These are phyloP conservation scores for Ophiocordyceps robertsii DNA, from an alignment of 2,329 filamentous ascomycete genomes.

Conservation along the genomic window DNA sequence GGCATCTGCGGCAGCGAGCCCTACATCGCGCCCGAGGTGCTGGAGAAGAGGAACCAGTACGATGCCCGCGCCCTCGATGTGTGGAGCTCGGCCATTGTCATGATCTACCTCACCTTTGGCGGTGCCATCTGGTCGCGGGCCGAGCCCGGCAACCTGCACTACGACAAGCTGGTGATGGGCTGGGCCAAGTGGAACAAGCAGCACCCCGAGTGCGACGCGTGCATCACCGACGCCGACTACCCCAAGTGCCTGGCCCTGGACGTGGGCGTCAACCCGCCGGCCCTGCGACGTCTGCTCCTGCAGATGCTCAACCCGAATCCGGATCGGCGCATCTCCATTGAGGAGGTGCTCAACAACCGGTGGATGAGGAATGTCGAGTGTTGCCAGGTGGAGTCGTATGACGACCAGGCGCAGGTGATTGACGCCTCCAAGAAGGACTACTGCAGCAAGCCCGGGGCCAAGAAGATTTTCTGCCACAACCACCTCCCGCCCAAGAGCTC, in stretches of 20 bases:
- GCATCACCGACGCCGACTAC: constrained; percentile 44
- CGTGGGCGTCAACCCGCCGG: constrained; percentile 48
- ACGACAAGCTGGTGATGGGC: constrained; percentile 48
- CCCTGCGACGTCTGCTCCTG: constrained; percentile 57
- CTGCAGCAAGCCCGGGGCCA: constrained; percentile 24
- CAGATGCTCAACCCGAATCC: constrained; percentile 78
- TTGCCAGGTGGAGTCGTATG: constrained; percentile 60
- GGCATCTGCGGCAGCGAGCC: constrained; percentile 77
- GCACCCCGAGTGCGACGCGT: constrained; percentile 26
- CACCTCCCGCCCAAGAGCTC: constrained; percentile 36
- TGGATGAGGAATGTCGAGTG: constrained; percentile 67
- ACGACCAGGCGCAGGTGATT: constrained; percentile 46
- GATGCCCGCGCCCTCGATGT: constrained; percentile 74
- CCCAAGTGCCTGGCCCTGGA: constrained; percentile 56
- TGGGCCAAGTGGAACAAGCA: constrained; percentile 56
- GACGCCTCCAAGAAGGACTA: constrained; percentile 46
- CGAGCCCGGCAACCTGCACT: constrained; percentile 40
- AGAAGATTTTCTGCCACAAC: constrained; percentile 46
- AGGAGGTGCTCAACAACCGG: constrained; percentile 54
- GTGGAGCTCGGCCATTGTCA: constrained; percentile 76
- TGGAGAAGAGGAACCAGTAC: constrained; percentile 49
- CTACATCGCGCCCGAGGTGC: constrained; percentile 78
- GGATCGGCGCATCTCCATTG: constrained; percentile 52
- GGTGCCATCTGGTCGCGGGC: constrained; percentile 65
- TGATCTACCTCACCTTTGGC: constrained; percentile 61